These are phyloP conservation scores for Cairneyella variabilis DNA, from an alignment of 495 filamentous ascomycete genomes.

Conservation along the genomic window DNA sequence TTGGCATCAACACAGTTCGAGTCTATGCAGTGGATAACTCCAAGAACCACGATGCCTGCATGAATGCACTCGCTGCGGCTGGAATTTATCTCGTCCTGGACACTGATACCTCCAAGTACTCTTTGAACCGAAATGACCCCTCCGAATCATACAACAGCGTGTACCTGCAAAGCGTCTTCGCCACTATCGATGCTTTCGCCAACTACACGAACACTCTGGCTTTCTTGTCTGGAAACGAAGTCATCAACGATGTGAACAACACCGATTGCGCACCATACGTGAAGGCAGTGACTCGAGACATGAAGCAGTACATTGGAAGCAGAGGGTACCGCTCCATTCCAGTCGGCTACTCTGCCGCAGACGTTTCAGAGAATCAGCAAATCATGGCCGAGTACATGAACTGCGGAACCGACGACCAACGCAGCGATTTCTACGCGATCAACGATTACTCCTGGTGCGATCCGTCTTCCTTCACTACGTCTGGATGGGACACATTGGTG, in stretches of 20 bases:
- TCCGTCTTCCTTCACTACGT: slow-evolving; percentile 64
- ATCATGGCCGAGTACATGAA: slow-evolving; percentile 91
- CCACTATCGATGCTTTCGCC: slow-evolving; percentile 81
- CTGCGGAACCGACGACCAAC: slow-evolving; percentile 79
- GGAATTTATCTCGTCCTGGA: slow-evolving; percentile 94
- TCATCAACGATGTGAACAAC: slow-evolving; percentile 78
- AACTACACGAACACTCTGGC: slow-evolving; percentile 85
- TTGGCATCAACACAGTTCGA: slow-evolving; percentile 87
- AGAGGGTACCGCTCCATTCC: slow-evolving; percentile 73
- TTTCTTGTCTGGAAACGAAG: slow-evolving; percentile 96
- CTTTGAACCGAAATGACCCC: slow-evolving; percentile 75
- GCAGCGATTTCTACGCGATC: slow-evolving; percentile 93
- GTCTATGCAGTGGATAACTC: slow-evolving; percentile 93
- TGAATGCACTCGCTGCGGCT: slow-evolving; percentile 73
- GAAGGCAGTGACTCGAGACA: slow-evolving; percentile 88
- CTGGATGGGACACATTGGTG: slow-evolving; percentile 89
- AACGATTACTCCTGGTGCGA: slow-evolving; percentile 99
- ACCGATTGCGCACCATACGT: slow-evolving; percentile 77
- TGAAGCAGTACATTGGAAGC: slow-evolving; percentile 75
- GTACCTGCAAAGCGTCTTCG: slow-evolving; percentile 47
- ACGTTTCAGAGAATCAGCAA: slow-evolving; percentile 77
- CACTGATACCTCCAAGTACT: slow-evolving; percentile 56
- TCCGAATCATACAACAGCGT: slow-evolving; percentile 78
- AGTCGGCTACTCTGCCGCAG: slow-evolving; percentile 89
- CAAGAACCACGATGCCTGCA: slow-evolving; percentile 74